phyloP scores from a whole-genome alignment of 306 rosid species.

The Sechiopsis laciniata region DNA sequence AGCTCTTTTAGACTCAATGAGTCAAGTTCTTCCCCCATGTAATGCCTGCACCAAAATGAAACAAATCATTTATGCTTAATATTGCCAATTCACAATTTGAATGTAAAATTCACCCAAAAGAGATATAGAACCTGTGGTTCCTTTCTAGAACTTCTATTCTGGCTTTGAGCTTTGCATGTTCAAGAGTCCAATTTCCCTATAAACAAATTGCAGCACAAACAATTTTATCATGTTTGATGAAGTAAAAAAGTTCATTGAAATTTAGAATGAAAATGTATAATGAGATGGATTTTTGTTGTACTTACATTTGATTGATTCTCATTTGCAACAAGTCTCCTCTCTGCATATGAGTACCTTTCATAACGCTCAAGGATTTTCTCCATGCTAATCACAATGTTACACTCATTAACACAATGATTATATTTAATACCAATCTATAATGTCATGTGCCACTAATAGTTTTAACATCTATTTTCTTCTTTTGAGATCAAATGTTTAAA shows the following conservation, averaged over 20 bases:
- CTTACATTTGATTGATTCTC: conserved; percentile 47
- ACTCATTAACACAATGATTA: not conserved
- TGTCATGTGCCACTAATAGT: too few species aligned
- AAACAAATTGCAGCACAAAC: not conserved
- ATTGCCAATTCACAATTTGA: not conserved
- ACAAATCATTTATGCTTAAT: not conserved
- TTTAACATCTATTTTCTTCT: too few species aligned
- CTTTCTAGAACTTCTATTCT: conserved; percentile 63
- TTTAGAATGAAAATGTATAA: not conserved
- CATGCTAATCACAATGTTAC: conserved; percentile 43
- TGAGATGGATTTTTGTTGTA: not conserved
- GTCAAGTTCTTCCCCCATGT: conserved; percentile 69
- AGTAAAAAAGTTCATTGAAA: not conserved
- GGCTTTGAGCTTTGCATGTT: conserved; percentile 78
- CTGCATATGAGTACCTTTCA: conserved; percentile 67
- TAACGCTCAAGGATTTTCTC: conserved; percentile 79
- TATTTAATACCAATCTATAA: too few species aligned
- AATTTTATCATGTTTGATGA: not conserved
- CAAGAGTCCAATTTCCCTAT: conserved; percentile 69
- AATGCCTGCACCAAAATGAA: conserved; percentile 42
- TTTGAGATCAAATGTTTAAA: too few species aligned
- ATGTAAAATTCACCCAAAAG: not conserved
- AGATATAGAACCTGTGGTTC: conserved; percentile 46
- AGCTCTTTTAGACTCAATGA: conserved; percentile 58
- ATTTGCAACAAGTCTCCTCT: conserved; percentile 43